Evolutionary conservation across 2,329 filamentous ascomycete genomes (phyloP).

Genomic region (Neopestalotiopsis clavispora): DNA sequence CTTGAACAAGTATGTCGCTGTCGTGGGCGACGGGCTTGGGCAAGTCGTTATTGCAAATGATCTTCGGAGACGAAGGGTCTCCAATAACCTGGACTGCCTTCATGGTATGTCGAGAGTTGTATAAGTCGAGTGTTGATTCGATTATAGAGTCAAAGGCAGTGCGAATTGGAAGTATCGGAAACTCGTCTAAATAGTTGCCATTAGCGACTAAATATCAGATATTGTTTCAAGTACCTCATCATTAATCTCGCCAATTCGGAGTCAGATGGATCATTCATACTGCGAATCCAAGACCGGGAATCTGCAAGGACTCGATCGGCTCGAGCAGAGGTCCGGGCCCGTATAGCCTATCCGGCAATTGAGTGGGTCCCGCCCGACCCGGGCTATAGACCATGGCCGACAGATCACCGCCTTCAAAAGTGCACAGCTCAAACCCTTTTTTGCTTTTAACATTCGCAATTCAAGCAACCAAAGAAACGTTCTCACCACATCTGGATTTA

Average conservation of each 20-base stretch:
- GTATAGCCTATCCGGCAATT: constrained; percentile 23
- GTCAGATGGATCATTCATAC: not conserved
- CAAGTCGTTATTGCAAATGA: constrained; percentile 23
- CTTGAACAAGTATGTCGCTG: constrained; percentile 34
- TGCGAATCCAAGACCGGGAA: not conserved
- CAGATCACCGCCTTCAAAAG: not conserved
- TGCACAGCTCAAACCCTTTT: not conserved
- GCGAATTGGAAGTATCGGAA: too few species aligned
- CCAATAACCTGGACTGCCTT: constrained; percentile 39
- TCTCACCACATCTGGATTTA: too few species aligned
- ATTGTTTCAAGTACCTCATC: too few species aligned
- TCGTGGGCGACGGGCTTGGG: constrained; percentile 24
- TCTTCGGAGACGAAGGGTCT: constrained; percentile 22
- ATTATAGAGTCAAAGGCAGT: too few species aligned
- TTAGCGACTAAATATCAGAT: too few species aligned
- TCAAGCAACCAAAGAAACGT: too few species aligned
- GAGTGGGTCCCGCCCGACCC: constrained; percentile 22
- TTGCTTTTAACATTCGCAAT: too few species aligned
- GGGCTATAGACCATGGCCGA: not conserved
- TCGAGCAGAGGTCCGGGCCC: not conserved
- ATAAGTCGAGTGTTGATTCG: too few species aligned
- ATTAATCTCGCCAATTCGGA: not conserved
- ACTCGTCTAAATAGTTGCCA: too few species aligned
- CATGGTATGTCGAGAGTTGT: constrained; percentile 26
- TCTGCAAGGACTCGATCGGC: not conserved